phyloP scores from a whole-genome alignment of 208 protist species.

The Phytomonas sp. region DNA sequence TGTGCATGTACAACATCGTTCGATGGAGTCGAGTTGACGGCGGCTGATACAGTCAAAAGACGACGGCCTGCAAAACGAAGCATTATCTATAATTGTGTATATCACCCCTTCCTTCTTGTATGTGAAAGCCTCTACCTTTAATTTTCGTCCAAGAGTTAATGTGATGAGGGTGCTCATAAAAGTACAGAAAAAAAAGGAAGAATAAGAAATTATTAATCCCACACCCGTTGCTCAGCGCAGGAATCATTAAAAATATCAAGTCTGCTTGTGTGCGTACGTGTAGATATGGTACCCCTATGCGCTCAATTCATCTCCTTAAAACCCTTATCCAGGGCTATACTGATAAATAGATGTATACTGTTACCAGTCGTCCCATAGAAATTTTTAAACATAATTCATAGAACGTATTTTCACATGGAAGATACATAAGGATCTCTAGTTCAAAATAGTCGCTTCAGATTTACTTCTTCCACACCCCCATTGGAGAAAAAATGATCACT shows the following conservation, averaged over 20 bases:
- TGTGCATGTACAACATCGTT: conserved; percentile 41
- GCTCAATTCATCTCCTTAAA: not conserved
- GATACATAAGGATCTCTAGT: not conserved
- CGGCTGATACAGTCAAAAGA: conserved; percentile 36
- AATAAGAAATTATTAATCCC: not conserved
- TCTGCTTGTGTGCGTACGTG: conserved; percentile 8
- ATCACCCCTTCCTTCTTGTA: not conserved
- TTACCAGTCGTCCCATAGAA: conserved; percentile 7
- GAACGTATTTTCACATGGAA: conserved; percentile 5
- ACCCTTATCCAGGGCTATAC: not conserved
- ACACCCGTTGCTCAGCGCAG: not conserved
- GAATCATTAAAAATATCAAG: not conserved
- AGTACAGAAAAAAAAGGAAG: not conserved
- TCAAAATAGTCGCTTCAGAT: conserved; percentile 5
- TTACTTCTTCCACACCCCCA: not conserved
- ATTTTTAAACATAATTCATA: not conserved
- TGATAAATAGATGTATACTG: conserved; percentile 9
- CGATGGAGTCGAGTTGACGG: conserved; percentile 37
- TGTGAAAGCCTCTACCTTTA: not conserved
- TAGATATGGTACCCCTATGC: not conserved
- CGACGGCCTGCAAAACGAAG: conserved; percentile 35
- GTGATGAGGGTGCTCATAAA: not conserved
- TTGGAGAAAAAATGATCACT: not conserved
- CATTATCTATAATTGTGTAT: conserved; percentile 22
- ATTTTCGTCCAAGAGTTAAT: not conserved